Evolutionary conservation across 2,329 filamentous ascomycete genomes (phyloP), one percentile per base, ranked within the genome.

Genomic region (Aspergillus flavus): DNA sequence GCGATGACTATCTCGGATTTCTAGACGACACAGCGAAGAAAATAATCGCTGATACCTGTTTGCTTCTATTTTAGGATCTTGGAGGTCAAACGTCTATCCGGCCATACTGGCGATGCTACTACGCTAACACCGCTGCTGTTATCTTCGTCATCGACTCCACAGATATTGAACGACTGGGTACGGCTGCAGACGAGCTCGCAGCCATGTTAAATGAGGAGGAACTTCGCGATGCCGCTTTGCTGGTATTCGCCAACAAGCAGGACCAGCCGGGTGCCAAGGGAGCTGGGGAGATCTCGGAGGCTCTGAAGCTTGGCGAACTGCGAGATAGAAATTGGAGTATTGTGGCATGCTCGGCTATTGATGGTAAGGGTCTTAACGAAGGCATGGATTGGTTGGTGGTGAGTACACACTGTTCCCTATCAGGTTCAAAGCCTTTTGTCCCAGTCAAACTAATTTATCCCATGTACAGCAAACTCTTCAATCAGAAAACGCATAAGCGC

Each of bases 321-420:
- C 90, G 94, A 72, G 95, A 99, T 79, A 87, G 95, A 73, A 99
- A 98, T 84, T 99, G 95, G 95, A 98, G 93, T 79, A 99, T 99
- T 76, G 93, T 99, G 77, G 94, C 94, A 26, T 99, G 95, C 80
- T 96, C 92, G 69, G 95, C 95, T 16, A 94, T 99, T 61, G 95
- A 97, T 76, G 95, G 95, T 50, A 91, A 91, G 73, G 95, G 95
- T 77, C 92, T 99, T 52, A 92, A 90, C 67, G 95, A 99, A 81
- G 95, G 95, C 64, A 99, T 99, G 95, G 95, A 99, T 80, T 99
- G 95, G 95, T 84, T 99, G 76, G 93, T 96, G 84, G 92, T 94
- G 80, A 80, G 84, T 84, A 61, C 43, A 10, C 4, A 16, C n/a
- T 32, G 52, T 55, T 36, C 19, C 50, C 54, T n/a, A 30, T 50